Evolutionary conservation across 768 basidiomycete genomes (phyloP).

Genomic region (Coprinopsis strossmayeri): DNA sequence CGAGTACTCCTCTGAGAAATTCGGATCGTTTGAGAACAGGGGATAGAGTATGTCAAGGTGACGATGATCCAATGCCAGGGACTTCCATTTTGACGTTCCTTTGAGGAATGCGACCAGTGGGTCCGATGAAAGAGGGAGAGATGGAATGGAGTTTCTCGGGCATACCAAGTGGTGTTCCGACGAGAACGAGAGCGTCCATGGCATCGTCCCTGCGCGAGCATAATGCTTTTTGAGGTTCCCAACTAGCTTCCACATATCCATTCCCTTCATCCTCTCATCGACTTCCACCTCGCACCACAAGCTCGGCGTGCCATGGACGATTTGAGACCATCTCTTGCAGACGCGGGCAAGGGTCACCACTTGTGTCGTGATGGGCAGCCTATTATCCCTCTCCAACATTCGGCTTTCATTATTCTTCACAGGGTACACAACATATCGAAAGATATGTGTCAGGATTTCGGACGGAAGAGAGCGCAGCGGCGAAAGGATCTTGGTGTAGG

Average conservation of each 20-base stretch:
- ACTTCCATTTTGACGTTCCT: neutral
- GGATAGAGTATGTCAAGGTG: neutral
- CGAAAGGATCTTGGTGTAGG: slow-evolving; percentile 1
- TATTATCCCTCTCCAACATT: neutral
- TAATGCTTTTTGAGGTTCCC: slow-evolving; percentile 2
- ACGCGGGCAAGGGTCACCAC: neutral
- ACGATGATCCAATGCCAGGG: neutral
- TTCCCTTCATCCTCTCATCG: neutral
- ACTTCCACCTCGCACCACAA: slow-evolving; percentile 2
- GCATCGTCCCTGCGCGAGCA: neutral
- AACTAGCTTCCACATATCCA: neutral
- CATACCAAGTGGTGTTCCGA: neutral
- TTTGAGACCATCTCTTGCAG: neutral
- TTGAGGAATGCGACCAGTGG: neutral
- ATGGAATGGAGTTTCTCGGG: too few relatives aligned
- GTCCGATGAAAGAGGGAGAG: too few relatives aligned
- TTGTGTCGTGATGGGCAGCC: neutral
- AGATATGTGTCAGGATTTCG: slow-evolving; percentile 1
- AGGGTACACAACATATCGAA: neutral
- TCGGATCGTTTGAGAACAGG: neutral
- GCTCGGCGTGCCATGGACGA: slow-evolving; percentile 1
- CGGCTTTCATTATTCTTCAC: neutral
- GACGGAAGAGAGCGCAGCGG: neutral
- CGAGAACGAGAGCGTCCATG: slow-evolving; percentile 3
- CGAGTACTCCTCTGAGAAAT: neutral